Evolutionary conservation across 148 eudicot species (phyloP), one percentile per base, ranked within the genome.

Genomic region (Vaccinium darrowii): DNA sequence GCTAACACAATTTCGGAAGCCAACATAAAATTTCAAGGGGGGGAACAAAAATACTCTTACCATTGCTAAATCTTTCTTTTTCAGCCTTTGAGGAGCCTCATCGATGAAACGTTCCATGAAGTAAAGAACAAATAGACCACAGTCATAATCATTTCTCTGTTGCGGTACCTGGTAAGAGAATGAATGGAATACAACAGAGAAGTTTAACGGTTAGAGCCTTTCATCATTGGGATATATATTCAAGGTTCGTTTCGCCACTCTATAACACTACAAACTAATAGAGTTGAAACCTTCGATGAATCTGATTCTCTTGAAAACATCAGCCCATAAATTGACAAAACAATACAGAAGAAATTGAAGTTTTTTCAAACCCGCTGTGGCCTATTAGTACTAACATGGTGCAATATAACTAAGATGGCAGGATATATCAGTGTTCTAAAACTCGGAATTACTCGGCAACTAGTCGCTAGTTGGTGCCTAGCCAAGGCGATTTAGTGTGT

Each of bases 51-150:
- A 30, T 52, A 78, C 33, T 78, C 69, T 13, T 13, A 94, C 98
- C 96, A 86, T 91, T n/a, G 86, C 63, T 82, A 89, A 76, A 80
- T 92, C 85, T 54, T 87, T 47, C 84, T 73, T 88, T 67, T 86
- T 93, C 81, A 95, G 87, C 90, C 98, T 90, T 81, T 87, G 86
- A 58, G 95, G 98, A 81, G 95, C 98, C 52, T 91, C 92, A 47
- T 83, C 76, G 67, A 95, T 88, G 91, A 97, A 94, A 23, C 98
- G 98, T 85, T 97, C 98, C 84, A 97, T 95, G 84, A 91, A 97
- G 89, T 80, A 94, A 27, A 97, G 93, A 56, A 97, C 99, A 90
- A 97, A 97, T 13, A 91, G 90, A 65, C 99, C 99, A 82, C 98
- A 97, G 80, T 97, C 99, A 77, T 89, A 97, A 2, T 94, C 99